These are phyloP conservation scores for Venturia nashicola DNA, from an alignment of 2,329 filamentous ascomycete genomes.

Conservation along the genomic window DNA sequence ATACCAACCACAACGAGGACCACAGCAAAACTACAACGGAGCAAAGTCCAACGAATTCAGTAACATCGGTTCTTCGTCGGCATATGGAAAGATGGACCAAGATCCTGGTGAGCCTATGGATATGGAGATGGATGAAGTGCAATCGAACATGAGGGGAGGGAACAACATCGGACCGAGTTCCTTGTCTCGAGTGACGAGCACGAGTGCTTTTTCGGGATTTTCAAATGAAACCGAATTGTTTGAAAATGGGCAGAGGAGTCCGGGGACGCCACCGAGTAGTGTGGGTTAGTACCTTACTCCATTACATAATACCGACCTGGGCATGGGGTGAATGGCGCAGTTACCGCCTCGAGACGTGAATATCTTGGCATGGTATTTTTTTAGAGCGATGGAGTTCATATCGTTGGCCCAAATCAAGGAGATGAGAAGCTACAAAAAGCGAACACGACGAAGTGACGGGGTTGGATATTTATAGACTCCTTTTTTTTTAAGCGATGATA, in stretches of 20 bases:
- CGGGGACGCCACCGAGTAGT: slow-evolving; percentile 7
- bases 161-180: not conserved
- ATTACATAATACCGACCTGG: not conserved
- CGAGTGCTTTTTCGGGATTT: slow-evolving; percentile 9
- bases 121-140: not conserved
- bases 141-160: not conserved
- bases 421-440: not conserved
- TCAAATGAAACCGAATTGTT: slow-evolving; percentile 10
- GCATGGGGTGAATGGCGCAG: not conserved
- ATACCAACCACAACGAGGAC: not conserved
- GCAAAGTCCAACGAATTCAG: not conserved
- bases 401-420: too few species aligned
- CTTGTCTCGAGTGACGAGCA: slow-evolving; percentile 4
- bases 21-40: not conserved
- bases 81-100: not conserved
- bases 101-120: slow-evolving; percentile 2
- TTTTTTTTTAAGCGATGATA: not conserved
- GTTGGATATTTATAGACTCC: not conserved
- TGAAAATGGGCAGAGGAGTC: slow-evolving; percentile 3
- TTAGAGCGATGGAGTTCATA: too few species aligned
- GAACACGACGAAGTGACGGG: not conserved
- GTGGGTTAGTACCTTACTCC: not conserved
- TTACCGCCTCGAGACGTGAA: not conserved
- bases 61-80: not conserved
- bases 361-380: not conserved